Evolutionary conservation across 2,329 filamentous ascomycete species (phyloP), one percentile per base, ranked within the genome.

Genomic region (Periconia digitata): DNA sequence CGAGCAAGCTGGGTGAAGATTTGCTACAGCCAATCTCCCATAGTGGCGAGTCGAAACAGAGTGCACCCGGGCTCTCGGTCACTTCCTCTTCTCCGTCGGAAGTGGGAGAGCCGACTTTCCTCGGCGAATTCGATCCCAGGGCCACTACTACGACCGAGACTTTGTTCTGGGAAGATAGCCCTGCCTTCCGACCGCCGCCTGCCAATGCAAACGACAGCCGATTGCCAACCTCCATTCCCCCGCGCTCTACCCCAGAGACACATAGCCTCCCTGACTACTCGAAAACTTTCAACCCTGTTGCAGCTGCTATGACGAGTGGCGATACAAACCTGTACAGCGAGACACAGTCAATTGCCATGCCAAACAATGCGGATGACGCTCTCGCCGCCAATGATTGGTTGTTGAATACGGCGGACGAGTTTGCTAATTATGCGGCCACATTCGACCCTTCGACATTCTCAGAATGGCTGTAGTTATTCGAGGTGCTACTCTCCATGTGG

Each of bases 1-100:
- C 70, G n/a, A 69, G 55, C 50, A 71, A 71, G 53, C 59, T 72
- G 32, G 62, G 52, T 32, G 62, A 71, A 40, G 63, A 54, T 35
- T 54, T 70, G 46, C 49, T 64, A 2, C 69, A 73, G 51, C 70
- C 70, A 2, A 65, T 70, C 13, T 74, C 71, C 8, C 68, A 72
- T 39, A 73, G 70, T 44, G 71, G 71, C 20, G 71, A 74, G 49
- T 73, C 71, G 0, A 71, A 67, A 42, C 64, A 68, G 38, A 72
- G 71, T 50, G 64, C 63, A 13, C 71, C 71, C 22, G 70, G 69
- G 22, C 64, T 74, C 6, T 72, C 71, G n/a, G 64, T 62, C 20
- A 65, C 69, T 18, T 72, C 72, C 17, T 73, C 71, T n/a, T 60
- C 65, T 16, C 71, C 73, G 32, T 73, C 72, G 13, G 71, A 74